Evolutionary conservation across 345 rosid genomes (phyloP), one percentile per base, ranked within the genome.

Genomic region (Ceriops decandra): DNA sequence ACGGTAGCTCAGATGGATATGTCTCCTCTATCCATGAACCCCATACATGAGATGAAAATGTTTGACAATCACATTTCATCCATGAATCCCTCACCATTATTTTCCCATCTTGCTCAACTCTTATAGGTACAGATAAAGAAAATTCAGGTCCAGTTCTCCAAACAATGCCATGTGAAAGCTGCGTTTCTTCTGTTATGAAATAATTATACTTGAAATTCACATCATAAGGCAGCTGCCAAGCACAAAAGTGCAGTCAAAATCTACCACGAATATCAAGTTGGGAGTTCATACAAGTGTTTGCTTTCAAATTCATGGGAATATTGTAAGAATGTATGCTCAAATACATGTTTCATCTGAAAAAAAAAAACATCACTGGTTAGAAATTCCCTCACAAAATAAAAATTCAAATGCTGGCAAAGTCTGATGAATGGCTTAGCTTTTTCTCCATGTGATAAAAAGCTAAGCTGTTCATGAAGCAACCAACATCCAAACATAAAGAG

Each of bases 61-160:
- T 80, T 66, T 70, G 66, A 27, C 68, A 57, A 26, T 75, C 79
- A 79, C 56, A 66, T 74, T 84, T 83, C 75, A 70, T 77, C 98
- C 97, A 93, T n/a, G 82, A 84, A 89, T 93, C 98, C 79, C 90
- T 91, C 64, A 91, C 87, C 66, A 82, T 16, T 33, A 89, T 35
- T 64, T 81, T 81, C 64, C 68, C 53, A 57, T 87, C 88, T 59
- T 72, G 73, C 52, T 74, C 76, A 76, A 69, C 52, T 69, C 52
- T 69, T 57, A 73, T 64, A 36, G 97, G 97, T 56, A 89, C 74
- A 42, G 86, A 77, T 57, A 93, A 61, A 31, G 98, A 91, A 84
- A 83, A 87, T 60, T 85, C 82, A 54, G 98, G 97, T 57, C 98
- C 96, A 26, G 87, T 81, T 81, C 97, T 87, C 98, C 96, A 91